phyloP scores from a whole-genome alignment of 441 rosid species.

The Erysimum cheiri region DNA sequence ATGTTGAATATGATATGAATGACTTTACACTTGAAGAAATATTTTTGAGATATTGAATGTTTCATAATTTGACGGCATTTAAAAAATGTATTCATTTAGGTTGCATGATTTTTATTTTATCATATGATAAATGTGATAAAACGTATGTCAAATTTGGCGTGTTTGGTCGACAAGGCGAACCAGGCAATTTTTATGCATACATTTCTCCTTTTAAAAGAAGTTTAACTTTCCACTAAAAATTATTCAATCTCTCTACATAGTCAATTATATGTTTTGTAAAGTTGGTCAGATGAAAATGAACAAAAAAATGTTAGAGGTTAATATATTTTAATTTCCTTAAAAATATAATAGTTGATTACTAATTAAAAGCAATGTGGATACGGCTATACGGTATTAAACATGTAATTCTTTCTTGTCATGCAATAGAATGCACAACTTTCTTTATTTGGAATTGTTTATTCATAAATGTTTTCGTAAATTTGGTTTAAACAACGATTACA shows the following conservation, averaged over 20 bases:
- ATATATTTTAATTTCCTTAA: background rate
- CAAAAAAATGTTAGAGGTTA: background rate
- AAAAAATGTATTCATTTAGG: background rate
- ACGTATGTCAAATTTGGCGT: constrained; percentile 35
- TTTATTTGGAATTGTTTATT: too few relatives aligned
- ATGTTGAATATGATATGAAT: constrained; percentile 19
- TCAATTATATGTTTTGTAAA: constrained; percentile 6
- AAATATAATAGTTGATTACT: background rate
- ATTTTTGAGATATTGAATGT: constrained; percentile 11
- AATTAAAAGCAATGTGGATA: too few relatives aligned
- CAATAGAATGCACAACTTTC: too few relatives aligned
- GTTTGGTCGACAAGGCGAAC: constrained; percentile 30
- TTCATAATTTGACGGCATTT: constrained; percentile 21
- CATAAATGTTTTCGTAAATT: too few relatives aligned
- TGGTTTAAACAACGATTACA: too few relatives aligned
- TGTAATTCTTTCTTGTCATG: too few relatives aligned
- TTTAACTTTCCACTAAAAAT: constrained; percentile 12
- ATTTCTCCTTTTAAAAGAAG: constrained; percentile 21
- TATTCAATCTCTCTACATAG: constrained; percentile 3
- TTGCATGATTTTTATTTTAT: constrained; percentile 1
- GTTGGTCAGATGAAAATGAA: background rate
- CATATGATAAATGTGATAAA: constrained; percentile 33
- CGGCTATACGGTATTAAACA: too few relatives aligned
- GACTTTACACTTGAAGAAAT: constrained; percentile 5
- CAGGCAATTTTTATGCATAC: background rate